Conservation (phyloP, 2,329 filamentous ascomycete genomes). For the Herpotrichia juniperi region DNA sequence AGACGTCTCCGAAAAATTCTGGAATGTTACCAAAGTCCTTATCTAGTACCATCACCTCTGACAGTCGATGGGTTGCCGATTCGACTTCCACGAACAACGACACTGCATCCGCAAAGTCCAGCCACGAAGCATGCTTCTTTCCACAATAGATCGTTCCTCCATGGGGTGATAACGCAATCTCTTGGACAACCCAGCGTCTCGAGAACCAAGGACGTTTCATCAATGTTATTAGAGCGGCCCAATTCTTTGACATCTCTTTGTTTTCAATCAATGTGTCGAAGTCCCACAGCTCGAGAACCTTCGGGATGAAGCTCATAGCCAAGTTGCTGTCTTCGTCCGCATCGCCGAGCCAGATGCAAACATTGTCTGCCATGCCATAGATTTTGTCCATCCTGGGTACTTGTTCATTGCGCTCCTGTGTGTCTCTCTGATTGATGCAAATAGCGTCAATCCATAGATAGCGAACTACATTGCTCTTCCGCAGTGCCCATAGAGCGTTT, state of each 20-base stretch:
- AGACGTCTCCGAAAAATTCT: too few species aligned
- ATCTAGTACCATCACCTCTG: too few species aligned
- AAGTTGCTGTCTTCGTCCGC: slow-evolving; percentile 25
- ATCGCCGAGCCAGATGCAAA: slow-evolving; percentile 33
- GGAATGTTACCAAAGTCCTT: too few species aligned
- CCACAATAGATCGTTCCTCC: too few species aligned
- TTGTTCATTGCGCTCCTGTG: slow-evolving; percentile 23
- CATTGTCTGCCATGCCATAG: slow-evolving; percentile 16
- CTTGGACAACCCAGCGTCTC: slow-evolving; percentile 53
- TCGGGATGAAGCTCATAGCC: slow-evolving; percentile 42
- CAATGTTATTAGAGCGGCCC: slow-evolving; percentile 40
- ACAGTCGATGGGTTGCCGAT: too few species aligned
- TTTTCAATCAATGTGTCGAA: slow-evolving; percentile 37
- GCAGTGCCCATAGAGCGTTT: slow-evolving; percentile 5
- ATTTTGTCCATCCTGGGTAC: slow-evolving; percentile 27
- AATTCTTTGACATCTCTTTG: slow-evolving; percentile 24
- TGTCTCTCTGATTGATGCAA: too few species aligned
- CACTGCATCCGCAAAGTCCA: too few species aligned
- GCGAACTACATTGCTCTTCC: slow-evolving; percentile 10
- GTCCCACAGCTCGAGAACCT: slow-evolving; percentile 37
- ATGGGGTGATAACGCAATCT: too few species aligned
- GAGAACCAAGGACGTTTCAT: slow-evolving; percentile 49
- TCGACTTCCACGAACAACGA: too few species aligned
- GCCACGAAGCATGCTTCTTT: too few species aligned
- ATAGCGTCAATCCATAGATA: too few species aligned